These are phyloP conservation scores for Vickermania ingenoplastis DNA, from an alignment of 208 protist genomes.

Conservation along the genomic window DNA sequence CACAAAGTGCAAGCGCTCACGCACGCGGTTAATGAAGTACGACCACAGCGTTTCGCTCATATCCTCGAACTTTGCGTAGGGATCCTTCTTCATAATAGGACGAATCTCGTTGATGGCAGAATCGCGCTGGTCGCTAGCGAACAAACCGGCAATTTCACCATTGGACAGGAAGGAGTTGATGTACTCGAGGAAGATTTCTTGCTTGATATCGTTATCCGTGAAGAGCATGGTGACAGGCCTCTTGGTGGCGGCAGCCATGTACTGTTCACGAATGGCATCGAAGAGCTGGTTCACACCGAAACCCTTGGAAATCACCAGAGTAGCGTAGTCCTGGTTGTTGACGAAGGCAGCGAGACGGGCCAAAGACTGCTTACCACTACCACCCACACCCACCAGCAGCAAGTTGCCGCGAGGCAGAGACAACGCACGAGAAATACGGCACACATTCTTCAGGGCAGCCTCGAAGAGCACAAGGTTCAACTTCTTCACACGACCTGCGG, in stretches of 20 bases:
- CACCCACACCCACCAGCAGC: slow-evolving; percentile 91
- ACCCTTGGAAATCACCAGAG: slow-evolving; percentile 88
- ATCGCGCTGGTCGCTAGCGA: slow-evolving; percentile 95
- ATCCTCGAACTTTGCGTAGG: slow-evolving; percentile 90
- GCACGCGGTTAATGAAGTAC: slow-evolving; percentile 96
- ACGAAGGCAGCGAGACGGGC: slow-evolving; percentile 86
- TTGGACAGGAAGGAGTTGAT: slow-evolving; percentile 96
- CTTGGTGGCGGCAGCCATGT: slow-evolving; percentile 77
- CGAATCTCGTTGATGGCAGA: slow-evolving; percentile 94
- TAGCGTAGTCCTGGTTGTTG: slow-evolving; percentile 81
- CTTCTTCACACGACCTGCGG: slow-evolving; percentile 72
- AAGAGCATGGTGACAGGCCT: slow-evolving; percentile 94
- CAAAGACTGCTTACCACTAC: slow-evolving; percentile 90
- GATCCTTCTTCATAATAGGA: slow-evolving; percentile 92
- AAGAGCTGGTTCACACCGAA: slow-evolving; percentile 93
- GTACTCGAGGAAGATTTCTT: slow-evolving; percentile 97
- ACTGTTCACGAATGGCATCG: slow-evolving; percentile 90
- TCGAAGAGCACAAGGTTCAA: slow-evolving; percentile 94
- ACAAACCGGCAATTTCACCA: slow-evolving; percentile 96
- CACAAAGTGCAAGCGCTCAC: slow-evolving; percentile 95
- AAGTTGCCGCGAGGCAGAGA: slow-evolving; percentile 89
- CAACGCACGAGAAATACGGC: slow-evolving; percentile 89
- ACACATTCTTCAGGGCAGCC: slow-evolving; percentile 92
- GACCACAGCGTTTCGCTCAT: slow-evolving; percentile 94
- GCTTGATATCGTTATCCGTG: slow-evolving; percentile 97